These are phyloP conservation scores for Cadophora gregata DNA, from an alignment of 2,329 filamentous ascomycete species.

Conservation along the genomic window DNA sequence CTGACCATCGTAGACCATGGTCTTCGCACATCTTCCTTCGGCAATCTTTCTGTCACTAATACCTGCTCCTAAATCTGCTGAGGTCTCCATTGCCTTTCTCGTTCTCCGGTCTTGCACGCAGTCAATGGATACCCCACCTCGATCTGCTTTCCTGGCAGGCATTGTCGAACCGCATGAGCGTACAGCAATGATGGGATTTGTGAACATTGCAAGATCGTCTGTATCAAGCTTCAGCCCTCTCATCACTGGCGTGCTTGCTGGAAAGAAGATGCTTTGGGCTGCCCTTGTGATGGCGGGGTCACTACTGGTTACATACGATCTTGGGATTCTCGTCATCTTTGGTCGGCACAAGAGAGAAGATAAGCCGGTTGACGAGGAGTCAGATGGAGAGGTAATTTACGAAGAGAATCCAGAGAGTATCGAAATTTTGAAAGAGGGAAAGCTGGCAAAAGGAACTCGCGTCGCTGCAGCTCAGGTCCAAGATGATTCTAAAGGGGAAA, in stretches of 20 bases:
- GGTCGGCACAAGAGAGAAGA: slow-evolving; percentile 25
- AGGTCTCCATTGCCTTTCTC: slow-evolving; percentile 63
- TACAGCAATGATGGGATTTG: slow-evolving; percentile 72
- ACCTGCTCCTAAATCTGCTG: slow-evolving; percentile 58
- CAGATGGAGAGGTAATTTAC: not conserved
- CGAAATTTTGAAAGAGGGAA: not conserved
- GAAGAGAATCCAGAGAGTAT: not conserved
- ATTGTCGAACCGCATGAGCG: slow-evolving; percentile 68
- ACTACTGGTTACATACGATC: slow-evolving; percentile 65
- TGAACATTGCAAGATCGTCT: slow-evolving; percentile 72
- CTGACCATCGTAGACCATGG: slow-evolving; percentile 63
- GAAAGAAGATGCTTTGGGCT: slow-evolving; percentile 61
- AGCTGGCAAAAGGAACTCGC: not conserved
- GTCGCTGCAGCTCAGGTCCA: not conserved
- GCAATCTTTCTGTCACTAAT: slow-evolving; percentile 69
- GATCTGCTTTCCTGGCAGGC: slow-evolving; percentile 71
- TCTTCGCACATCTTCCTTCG: slow-evolving; percentile 75
- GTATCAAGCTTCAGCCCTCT: slow-evolving; percentile 66
- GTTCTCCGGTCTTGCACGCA: slow-evolving; percentile 65
- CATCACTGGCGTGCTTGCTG: slow-evolving; percentile 66
- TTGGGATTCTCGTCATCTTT: slow-evolving; percentile 60
- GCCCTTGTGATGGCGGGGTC: slow-evolving; percentile 66
- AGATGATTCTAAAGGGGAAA: not conserved
- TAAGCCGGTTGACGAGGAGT: not conserved
- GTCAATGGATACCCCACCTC: slow-evolving; percentile 74